phyloP scores from a whole-genome alignment of 768 basidiomycete genomes.

The Agaricus blazei region DNA sequence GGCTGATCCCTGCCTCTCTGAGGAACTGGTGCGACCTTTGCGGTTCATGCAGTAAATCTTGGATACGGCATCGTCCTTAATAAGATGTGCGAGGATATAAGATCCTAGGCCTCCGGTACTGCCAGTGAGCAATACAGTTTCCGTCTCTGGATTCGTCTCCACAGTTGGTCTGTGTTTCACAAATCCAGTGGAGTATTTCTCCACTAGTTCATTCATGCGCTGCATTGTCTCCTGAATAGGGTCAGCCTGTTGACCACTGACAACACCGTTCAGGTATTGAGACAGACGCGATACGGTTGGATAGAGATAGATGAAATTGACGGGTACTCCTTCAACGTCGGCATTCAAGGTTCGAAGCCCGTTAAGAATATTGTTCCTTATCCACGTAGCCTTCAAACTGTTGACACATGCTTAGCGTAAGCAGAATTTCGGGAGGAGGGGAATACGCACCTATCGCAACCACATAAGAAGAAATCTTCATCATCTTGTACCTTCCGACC shows the following conservation, averaged over 20 bases:
- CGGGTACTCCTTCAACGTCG: constrained; percentile 1
- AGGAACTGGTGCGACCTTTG: background rate
- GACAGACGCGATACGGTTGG: constrained; percentile 16
- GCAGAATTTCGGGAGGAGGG: background rate
- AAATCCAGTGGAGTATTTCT: constrained; percentile 19
- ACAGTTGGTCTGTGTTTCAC: constrained; percentile 5
- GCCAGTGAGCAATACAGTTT: constrained; percentile 30
- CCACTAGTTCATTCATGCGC: constrained; percentile 19
- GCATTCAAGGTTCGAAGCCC: background rate
- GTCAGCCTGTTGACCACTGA: background rate
- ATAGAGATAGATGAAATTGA: constrained; percentile 16
- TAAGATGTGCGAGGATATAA: constrained; percentile 25
- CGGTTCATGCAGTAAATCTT: constrained; percentile 33
- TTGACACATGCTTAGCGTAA: background rate
- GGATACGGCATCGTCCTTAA: constrained; percentile 19
- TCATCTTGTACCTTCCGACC: constrained; percentile 16
- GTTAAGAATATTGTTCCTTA: constrained; percentile 25
- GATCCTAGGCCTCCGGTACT: constrained; percentile 31
- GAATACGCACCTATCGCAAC: constrained; percentile 31
- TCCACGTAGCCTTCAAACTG: constrained; percentile 32
- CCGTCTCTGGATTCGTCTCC: background rate
- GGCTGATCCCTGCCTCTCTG: constrained; percentile 16
- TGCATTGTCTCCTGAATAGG: background rate
- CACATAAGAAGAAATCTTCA: constrained; percentile 33
- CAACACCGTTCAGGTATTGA: constrained; percentile 3